These are phyloP conservation scores for Aphanocladium album DNA, from an alignment of 2,329 filamentous ascomycete species.

Conservation along the genomic window DNA sequence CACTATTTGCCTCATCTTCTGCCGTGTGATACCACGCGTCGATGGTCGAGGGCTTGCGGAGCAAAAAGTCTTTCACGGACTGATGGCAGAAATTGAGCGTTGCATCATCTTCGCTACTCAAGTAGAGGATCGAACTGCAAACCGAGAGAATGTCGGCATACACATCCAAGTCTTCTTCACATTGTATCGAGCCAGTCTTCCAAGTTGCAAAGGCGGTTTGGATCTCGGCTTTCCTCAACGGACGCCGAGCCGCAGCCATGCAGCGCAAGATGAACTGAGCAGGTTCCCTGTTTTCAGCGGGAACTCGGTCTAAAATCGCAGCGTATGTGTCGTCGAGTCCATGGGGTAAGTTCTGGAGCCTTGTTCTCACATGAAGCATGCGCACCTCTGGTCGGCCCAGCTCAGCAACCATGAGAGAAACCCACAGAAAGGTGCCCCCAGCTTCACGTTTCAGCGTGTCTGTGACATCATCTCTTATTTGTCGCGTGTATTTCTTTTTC, in stretches of 20 bases:
- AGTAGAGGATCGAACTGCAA: slow-evolving; percentile 8
- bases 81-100: slow-evolving; percentile 15
- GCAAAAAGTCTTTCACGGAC: slow-evolving; percentile 14
- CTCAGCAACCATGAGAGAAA: no score
- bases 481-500: no score
- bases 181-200: background rate
- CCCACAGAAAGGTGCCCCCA: no score
- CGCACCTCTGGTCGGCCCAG: background rate
- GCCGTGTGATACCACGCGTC: slow-evolving; percentile 7
- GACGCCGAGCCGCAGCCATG: slow-evolving; percentile 8
- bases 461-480: no score
- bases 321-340: slow-evolving; percentile 13
- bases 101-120: background rate
- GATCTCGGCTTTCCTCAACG: slow-evolving; percentile 9
- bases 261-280: slow-evolving; percentile 11
- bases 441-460: no score
- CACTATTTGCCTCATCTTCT: slow-evolving; percentile 3
- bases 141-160: slow-evolving; percentile 11
- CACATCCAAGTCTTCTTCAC: slow-evolving; percentile 2
- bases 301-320: slow-evolving; percentile 8
- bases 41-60: background rate
- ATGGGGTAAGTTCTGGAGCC: slow-evolving; percentile 8
- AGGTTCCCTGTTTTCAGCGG: background rate
- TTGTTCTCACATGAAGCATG: background rate
- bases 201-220: slow-evolving; percentile 6